A percentile compares a stretch with the other conserved stretches of the same genome.
These are phyloP conservation scores for Isatis tinctoria DNA, from an alignment of 345 rosid species.

Conservation along the genomic window DNA sequence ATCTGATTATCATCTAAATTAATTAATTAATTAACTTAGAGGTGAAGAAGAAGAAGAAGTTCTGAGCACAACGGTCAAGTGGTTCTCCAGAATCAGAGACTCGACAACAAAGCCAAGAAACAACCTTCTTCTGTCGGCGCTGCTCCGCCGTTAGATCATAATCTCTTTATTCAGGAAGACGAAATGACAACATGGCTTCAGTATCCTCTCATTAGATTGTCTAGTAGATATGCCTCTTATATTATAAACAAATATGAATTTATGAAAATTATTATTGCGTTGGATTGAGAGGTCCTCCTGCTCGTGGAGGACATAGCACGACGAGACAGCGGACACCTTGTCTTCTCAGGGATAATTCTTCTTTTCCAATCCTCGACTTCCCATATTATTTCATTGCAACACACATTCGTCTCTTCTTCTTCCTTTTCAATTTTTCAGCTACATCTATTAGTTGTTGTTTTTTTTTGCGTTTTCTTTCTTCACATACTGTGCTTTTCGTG, in stretches of 20 bases:
- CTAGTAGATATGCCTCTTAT: too few relatives aligned
- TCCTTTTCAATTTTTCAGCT: neutral
- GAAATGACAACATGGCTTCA: slow-evolving; percentile 94
- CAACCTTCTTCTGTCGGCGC: slow-evolving; percentile 24
- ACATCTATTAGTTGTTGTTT: too few relatives aligned
- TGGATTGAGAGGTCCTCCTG: neutral
- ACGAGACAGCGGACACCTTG: slow-evolving; percentile 18
- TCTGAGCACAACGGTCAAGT: slow-evolving; percentile 88
- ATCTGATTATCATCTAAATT: slow-evolving; percentile 10
- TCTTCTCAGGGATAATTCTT: neutral
- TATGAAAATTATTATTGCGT: neutral
- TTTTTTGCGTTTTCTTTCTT: too few relatives aligned
- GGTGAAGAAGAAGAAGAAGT: slow-evolving; percentile 38
- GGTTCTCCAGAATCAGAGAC: slow-evolving; percentile 62
- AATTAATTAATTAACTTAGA: slow-evolving; percentile 26
- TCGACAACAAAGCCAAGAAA: slow-evolving; percentile 38
- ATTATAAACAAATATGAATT: too few relatives aligned
- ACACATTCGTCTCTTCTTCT: neutral
- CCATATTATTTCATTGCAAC: neutral
- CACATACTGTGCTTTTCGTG: too few relatives aligned
- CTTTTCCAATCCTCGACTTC: neutral
- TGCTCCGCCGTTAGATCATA: slow-evolving; percentile 27
- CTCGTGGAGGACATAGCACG: slow-evolving; percentile 30
- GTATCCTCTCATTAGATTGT: slow-evolving; percentile 62
- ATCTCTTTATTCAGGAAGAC: slow-evolving; percentile 78